A percentile compares a stretch with the other conserved stretches of the same genome.
These are phyloP conservation scores for Solanum etuberosum DNA, from an alignment of 257 asterid species.

Conservation along the genomic window DNA sequence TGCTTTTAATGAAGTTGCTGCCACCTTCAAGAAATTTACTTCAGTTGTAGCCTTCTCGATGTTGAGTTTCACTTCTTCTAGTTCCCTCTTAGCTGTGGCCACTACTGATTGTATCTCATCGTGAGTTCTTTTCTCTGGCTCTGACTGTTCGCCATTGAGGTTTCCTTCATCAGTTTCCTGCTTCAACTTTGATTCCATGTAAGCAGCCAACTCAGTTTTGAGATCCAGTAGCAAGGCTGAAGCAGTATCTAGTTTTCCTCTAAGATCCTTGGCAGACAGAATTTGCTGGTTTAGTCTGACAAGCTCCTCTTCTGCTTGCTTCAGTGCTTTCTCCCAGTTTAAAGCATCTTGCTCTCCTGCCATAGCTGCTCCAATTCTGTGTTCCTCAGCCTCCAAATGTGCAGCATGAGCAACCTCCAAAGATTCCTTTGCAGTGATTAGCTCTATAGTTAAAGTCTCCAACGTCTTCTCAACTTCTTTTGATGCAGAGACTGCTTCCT, in stretches of 20 bases:
- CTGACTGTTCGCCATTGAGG: conserved; percentile 18
- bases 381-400: conserved; percentile 90
- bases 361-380: conserved; percentile 65
- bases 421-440: conserved; percentile 62
- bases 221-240: conserved; percentile 41
- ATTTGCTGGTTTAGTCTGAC: conserved; percentile 44
- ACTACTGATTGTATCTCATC: conserved; percentile 41
- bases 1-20: conserved; percentile 46
- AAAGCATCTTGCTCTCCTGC: conserved; percentile 72
- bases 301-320: conserved; percentile 60
- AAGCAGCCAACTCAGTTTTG: conserved; percentile 70
- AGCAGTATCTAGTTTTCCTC: conserved; percentile 51
- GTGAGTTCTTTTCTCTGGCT: conserved; percentile 38
- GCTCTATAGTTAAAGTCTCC: conserved; percentile 79
- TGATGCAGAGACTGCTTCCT: conserved; percentile 43
- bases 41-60: conserved; percentile 51
- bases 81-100: conserved; percentile 55
- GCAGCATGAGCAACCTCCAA: conserved; percentile 85
- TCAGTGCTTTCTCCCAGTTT: conserved; percentile 69
- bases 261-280: conserved; percentile 43
- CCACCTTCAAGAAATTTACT: conserved; percentile 57
- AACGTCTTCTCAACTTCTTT: conserved; percentile 77
- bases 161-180: conserved; percentile 23
- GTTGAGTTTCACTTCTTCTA: conserved; percentile 60
- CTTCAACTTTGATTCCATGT: conserved; percentile 49